Evolutionary conservation across 2,329 filamentous ascomycete genomes (phyloP).

Genomic region (Venturia carpophila): DNA sequence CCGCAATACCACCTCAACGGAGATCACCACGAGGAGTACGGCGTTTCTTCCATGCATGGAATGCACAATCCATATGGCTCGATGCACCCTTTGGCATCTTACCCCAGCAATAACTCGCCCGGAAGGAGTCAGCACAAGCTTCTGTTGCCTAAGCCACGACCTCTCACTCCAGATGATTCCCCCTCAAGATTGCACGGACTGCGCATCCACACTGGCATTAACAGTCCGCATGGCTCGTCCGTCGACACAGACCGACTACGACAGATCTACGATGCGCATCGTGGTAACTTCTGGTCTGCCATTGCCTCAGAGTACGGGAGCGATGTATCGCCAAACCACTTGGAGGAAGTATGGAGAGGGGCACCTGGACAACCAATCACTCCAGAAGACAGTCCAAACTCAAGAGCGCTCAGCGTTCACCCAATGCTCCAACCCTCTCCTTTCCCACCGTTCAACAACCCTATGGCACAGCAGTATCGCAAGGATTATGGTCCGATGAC

Average conservation of each 20-base stretch:
- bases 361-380: constrained; percentile 29
- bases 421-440: constrained; percentile 29
- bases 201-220: constrained; percentile 33
- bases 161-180: constrained; percentile 34
- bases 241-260: constrained; percentile 62
- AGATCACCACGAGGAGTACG: constrained; percentile 28
- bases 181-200: constrained; percentile 27
- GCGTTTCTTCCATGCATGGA: constrained; percentile 31
- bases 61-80: constrained; percentile 34
- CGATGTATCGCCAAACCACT: constrained; percentile 51
- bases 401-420: constrained; percentile 30
- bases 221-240: constrained; percentile 39
- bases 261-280: constrained; percentile 62
- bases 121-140: constrained; percentile 29
- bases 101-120: constrained; percentile 26
- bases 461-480: neutral
- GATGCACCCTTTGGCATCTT: constrained; percentile 31
- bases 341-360: constrained; percentile 61
- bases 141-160: constrained; percentile 56
- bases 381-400: constrained; percentile 33
- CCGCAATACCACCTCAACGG: constrained; percentile 17
- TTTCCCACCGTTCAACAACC: constrained; percentile 22
- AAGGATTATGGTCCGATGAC: constrained; percentile 13
- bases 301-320: constrained; percentile 65
- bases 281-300: constrained; percentile 63